A percentile compares a stretch with the other conserved stretches of the same genome.
Conservation (phyloP, 1,284 basidiomycete species). For the Pholiota adiposa region DNA sequence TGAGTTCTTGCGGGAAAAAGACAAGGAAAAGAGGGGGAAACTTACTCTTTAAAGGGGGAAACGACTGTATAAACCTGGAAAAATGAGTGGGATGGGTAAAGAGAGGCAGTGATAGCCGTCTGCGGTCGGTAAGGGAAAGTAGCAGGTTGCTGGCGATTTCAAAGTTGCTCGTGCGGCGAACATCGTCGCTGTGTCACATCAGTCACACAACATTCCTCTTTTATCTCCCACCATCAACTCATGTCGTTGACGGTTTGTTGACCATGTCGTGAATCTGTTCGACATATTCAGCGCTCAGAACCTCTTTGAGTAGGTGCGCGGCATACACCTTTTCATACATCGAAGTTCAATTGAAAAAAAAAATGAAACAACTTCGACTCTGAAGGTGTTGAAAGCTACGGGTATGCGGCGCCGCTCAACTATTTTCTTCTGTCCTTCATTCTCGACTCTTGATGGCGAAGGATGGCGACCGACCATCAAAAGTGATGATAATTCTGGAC, state of each 20-base stretch:
- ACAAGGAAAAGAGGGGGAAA: background rate
- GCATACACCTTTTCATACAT: too few species aligned
- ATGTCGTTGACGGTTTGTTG: background rate
- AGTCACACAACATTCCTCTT: background rate
- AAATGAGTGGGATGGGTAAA: background rate
- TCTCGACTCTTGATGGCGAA: too few species aligned
- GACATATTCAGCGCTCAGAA: background rate
- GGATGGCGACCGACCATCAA: too few species aligned
- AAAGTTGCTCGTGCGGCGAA: background rate
- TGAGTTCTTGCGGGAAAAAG: background rate
- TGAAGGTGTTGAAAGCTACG: too few species aligned
- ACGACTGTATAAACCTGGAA: background rate
- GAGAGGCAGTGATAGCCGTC: background rate
- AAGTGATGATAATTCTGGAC: too few species aligned
- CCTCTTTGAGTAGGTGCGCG: too few species aligned
- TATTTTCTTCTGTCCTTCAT: too few species aligned
- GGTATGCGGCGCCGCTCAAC: too few species aligned
- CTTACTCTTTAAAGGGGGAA: background rate
- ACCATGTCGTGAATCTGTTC: background rate
- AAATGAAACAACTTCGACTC: too few species aligned
- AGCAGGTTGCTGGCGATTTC: background rate
- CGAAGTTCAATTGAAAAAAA: too few species aligned
- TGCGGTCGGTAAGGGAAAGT: background rate
- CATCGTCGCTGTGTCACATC: background rate
- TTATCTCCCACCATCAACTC: background rate